A percentile compares a stretch with the other conserved stretches of the same genome.
Conservation (phyloP, 2,329 filamentous ascomycete species). For the Penicillium thymicola region DNA sequence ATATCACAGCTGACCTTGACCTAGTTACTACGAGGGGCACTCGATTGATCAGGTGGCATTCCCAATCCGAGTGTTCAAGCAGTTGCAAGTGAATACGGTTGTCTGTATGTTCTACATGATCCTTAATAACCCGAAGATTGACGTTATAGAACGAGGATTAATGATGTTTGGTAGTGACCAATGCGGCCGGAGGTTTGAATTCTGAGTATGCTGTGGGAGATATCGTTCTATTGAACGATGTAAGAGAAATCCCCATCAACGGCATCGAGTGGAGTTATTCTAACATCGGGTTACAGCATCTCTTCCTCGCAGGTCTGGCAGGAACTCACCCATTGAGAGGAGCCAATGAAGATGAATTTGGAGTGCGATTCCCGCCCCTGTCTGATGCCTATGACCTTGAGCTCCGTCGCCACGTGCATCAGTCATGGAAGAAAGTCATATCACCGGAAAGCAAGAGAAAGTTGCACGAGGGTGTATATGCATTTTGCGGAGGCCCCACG, state of each 20-base stretch:
- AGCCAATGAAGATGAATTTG: constrained; percentile 61
- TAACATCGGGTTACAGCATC: constrained; percentile 46
- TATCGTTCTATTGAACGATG: constrained; percentile 63
- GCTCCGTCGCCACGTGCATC: constrained; percentile 56
- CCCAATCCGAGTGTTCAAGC: constrained; percentile 62
- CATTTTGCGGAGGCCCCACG: constrained; percentile 62
- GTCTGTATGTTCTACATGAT: constrained; percentile 44
- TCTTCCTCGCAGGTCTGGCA: constrained; percentile 61
- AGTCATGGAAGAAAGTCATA: constrained; percentile 53
- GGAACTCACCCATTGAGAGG: constrained; percentile 61
- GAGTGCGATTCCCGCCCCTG: constrained; percentile 60
- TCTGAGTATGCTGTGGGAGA: constrained; percentile 63
- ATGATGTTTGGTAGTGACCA: constrained; percentile 52
- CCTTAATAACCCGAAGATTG: background rate
- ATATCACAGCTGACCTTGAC: background rate
- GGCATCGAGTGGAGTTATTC: constrained; percentile 1
- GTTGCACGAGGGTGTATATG: constrained; percentile 64
- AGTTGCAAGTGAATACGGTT: constrained; percentile 59
- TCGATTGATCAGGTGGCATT: constrained; percentile 61
- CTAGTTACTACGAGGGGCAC: constrained; percentile 66
- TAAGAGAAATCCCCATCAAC: constrained; percentile 30
- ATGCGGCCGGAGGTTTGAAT: constrained; percentile 65
- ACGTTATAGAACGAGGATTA: background rate
- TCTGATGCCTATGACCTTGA: constrained; percentile 65
- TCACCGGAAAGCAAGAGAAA: constrained; percentile 47